A percentile compares a stretch with the other conserved stretches of the same genome.
Evolutionary conservation across 1,284 basidiomycete species (phyloP).

Genomic region (Quambalaria eucalypti): DNA sequence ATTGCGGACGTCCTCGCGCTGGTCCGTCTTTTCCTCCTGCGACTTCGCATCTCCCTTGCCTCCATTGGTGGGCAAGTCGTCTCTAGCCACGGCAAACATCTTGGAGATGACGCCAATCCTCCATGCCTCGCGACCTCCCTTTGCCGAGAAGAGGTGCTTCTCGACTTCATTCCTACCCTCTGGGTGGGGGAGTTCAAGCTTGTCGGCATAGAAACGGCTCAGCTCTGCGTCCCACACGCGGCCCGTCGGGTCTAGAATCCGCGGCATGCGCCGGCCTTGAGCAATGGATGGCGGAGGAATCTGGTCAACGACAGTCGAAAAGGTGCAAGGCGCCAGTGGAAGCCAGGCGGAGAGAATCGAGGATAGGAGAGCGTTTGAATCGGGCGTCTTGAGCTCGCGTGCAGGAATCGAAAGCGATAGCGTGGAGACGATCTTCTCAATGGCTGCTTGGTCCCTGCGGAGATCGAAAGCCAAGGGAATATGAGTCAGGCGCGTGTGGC

Average conservation of each 20-base stretch:
- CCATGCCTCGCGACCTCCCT: background rate
- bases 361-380: slow-evolving; percentile 70
- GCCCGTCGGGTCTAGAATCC: slow-evolving; percentile 71
- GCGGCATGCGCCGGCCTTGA: slow-evolving; percentile 74
- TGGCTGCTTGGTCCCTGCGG: slow-evolving; percentile 57
- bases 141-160: slow-evolving; percentile 60
- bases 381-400: slow-evolving; percentile 85
- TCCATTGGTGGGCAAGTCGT: slow-evolving; percentile 77
- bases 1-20: slow-evolving; percentile 13
- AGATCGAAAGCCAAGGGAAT: too few relatives aligned
- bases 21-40: background rate
- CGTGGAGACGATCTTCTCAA: slow-evolving; percentile 76
- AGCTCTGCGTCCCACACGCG: slow-evolving; percentile 48
- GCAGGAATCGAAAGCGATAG: slow-evolving; percentile 75
- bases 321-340: slow-evolving; percentile 81
- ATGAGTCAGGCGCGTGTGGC: too few relatives aligned
- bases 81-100: slow-evolving; percentile 82
- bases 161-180: slow-evolving; percentile 61
- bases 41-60: slow-evolving; percentile 14
- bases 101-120: slow-evolving; percentile 71
- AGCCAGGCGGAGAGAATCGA: slow-evolving; percentile 94
- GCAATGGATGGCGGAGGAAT: slow-evolving; percentile 77
- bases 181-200: slow-evolving; percentile 55
- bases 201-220: slow-evolving; percentile 40
- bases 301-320: slow-evolving; percentile 82